Evolutionary conservation across 148 eudicot genomes (phyloP).

Genomic region (Vaccinium macrocarpon): DNA sequence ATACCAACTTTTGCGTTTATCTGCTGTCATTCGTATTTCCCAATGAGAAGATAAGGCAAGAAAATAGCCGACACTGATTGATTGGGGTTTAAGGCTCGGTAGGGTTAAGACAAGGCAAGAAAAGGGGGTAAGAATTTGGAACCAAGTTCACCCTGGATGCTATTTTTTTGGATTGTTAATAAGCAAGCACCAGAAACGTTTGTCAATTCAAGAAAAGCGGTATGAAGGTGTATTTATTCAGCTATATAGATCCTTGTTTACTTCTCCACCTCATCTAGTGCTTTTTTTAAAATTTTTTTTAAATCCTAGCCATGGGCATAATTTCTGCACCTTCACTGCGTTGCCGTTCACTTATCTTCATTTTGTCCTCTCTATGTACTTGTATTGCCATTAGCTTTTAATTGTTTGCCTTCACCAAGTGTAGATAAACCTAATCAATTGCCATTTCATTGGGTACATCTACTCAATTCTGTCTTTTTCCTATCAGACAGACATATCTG

Average conservation of each 20-base stretch:
- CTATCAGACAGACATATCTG: not conserved
- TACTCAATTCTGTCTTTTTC: not conserved
- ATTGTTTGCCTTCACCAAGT: not conserved
- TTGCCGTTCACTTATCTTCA: not conserved
- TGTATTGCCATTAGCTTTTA: no score
- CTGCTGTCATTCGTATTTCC: not conserved
- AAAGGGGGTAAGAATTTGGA: not conserved
- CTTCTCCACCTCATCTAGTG: conserved; percentile 1
- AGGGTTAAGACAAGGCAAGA: not conserved
- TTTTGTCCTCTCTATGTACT: not conserved
- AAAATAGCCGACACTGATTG: not conserved
- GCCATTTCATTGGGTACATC: not conserved
- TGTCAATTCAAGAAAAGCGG: not conserved
- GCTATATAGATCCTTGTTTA: not conserved
- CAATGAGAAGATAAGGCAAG: not conserved
- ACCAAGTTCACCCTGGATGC: not conserved
- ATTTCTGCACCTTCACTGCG: not conserved
- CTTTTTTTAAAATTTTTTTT: not conserved
- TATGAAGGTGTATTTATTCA: not conserved
- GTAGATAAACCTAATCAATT: not conserved
- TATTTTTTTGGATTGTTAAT: not conserved
- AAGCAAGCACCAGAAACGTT: not conserved
- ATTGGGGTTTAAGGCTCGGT: not conserved
- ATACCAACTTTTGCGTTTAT: not conserved
- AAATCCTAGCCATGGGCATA: not conserved